Evolutionary conservation across 345 rosid species (phyloP), one percentile per base, ranked within the genome.

Genomic region (Arabidopsis thaliana): DNA sequence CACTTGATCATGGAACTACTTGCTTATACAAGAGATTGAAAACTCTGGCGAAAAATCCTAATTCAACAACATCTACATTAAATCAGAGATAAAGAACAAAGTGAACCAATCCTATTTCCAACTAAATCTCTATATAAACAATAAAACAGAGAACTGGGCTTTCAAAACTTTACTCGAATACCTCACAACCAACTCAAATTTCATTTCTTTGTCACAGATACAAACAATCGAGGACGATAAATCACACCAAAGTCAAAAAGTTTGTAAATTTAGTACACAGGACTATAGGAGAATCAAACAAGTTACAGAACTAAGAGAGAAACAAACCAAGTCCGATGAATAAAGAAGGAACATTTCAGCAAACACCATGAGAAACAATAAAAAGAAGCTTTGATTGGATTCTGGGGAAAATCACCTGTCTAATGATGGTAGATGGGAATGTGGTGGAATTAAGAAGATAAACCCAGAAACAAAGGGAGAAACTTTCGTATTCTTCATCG

Each of bases 391-490:
- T 16, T 11, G 44, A 7, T 45, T 61, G 24, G 7, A 30, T 60
- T 8, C 3, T 36, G 57, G 59, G 49, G 30, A 50, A 65, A 8
- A 11, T 33, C 30, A 88, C 96, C 91, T 83, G 93, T 36, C 82
- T 65, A 56, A 86, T 71, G 61, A 86, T 74, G 24, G 84, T 71
- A 41, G 83, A 69, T 2, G 88, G 89, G 70, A 79, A 84, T 36
- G 83, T 24, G 28, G 84, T 45, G 64, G 83, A 68, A 59, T 79
- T 60, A 58, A 85, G 61, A 62, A 89, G 85, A 74, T 82, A 89
- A 80, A 84, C 77, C 96, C 93, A 89, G 74, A 83, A 87, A 81
- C 84, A 85, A 44, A 89, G 74, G n/a, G 57, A 75, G 71, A 86
- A 83, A 64, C 59, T 61, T 57, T 67, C 83, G 65, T 69, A 81